Base-by-base conservation (phyloP, 2,329 filamentous ascomycete species). In the Venturia nashicola region DNA sequence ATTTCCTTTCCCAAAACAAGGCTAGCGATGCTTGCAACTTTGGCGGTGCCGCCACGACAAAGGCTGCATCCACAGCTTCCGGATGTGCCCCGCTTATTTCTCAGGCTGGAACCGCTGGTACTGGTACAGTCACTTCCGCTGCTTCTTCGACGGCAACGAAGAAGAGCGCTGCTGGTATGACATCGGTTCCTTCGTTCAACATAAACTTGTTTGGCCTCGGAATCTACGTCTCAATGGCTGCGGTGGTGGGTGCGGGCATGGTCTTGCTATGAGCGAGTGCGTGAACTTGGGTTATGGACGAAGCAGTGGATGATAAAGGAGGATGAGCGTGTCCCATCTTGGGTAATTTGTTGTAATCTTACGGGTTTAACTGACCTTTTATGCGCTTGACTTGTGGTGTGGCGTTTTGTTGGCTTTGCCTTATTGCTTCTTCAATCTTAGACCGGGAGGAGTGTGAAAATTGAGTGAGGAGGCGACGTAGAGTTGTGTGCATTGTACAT, bases 1-100 rank as follows among this genome's bases (percentile, higher is more conserved):
- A 92, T 81, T 89, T 88, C 79, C 72, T 80, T 68, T 75, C 74
- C 68, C 80, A 86, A 71, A 77, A 80, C 68, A 79, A 79, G 66
- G 75, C 76, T 61, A 72, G 77, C 34, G 76, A 77, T 63, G 86
- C 89, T 40, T 95, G 90, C 73, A 80, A 85, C 79, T 92, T 92
- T 76, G 78, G 82, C 65, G 87, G 89, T 69, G 78, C 85, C 69
- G 89, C 87, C 60, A 77, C 78, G 65, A 77, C 82, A 63, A 81
- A 82, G 74, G 73, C 79, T 65, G 71, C 78, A 61, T 73, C 79
- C 59, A 77, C 78, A 42, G 76, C 81, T 40, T 76, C 77, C 36
- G 75, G 74, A 64, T 93, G 90, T 81, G 72, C 76, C 62, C 70
- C 75, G 59, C 78, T 87, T 64, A 77, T 94, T 65, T 76, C 78